Evolutionary conservation across 225 moss, liverwort and hornwort genomes (phyloP), one percentile per base, ranked within the genome.

Genomic region (Asterella californica): DNA sequence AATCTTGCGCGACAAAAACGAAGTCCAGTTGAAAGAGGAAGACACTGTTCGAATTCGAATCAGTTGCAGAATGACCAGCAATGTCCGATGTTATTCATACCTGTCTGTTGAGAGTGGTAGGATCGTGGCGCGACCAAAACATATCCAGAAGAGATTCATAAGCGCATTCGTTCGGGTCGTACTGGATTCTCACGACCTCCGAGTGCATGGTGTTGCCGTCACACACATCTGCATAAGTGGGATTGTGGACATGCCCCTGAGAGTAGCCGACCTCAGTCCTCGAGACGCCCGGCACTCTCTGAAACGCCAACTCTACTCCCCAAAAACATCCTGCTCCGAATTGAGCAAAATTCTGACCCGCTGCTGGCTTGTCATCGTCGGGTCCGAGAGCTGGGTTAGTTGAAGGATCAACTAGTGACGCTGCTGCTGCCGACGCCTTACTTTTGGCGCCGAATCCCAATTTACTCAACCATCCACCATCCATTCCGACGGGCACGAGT

Each of bases 261-360:
- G 83, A 89, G 81, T 94, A 94, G 2, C 94, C 94, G 11, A 90
- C 89, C 83, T 94, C 94, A 8, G 94, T 94, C 76, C 77, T 80
- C 78, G 69, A 73, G 74, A 94, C 94, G 12, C 94, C 94, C 1
- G 80, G 74, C 25, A 92, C 80, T 81, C 92, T 84, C 83, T 94
- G 94, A 38, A 89, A 92, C 34, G 89, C 94, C 37, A 94, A 89
- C 85, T 94, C 94, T 60, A 91, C 91, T 12, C 94, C 94, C 94
- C 94, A 94, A 46, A 94, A 94, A 74, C 94, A 94, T 25, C 94
- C 92, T 0, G 90, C 94, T n/a, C 94, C 94, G 29, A 94, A 94
- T 2, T 82, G 83, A 6, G 94, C 94, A 22, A 94, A 91, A 79
- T 88, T 83, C 73, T 85, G 83, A 57, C 92, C 94, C 6, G 90